These are phyloP conservation scores for Aspergillus niger DNA, from an alignment of 2,329 filamentous ascomycete species.

Conservation along the genomic window DNA sequence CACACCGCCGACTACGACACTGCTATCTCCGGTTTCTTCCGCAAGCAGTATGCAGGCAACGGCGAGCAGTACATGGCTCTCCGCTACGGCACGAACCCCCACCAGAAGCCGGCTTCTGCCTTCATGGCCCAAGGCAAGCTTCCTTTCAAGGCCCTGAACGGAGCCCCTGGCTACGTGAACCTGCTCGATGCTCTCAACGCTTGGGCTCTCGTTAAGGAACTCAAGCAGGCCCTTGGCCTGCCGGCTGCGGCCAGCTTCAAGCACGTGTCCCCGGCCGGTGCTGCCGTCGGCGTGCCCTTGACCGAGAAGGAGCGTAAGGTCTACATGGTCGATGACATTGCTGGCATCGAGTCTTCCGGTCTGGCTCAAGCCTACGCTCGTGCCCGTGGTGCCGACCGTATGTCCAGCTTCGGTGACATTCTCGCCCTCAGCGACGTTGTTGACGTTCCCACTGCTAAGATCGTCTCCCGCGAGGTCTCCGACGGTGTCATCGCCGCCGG, in stretches of 20 bases:
- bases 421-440: conserved; percentile 91
- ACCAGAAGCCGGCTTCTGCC: conserved; percentile 94
- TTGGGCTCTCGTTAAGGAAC: conserved; percentile 95
- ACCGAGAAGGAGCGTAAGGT: conserved; percentile 89
- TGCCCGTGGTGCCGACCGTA: conserved; percentile 92
- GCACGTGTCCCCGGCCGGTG: conserved; percentile 95
- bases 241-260: conserved; percentile 98
- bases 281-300: conserved; percentile 87
- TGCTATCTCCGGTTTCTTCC: conserved; percentile 95
- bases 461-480: conserved; percentile 96
- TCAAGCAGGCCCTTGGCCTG: conserved; percentile 82
- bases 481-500: conserved; percentile 93
- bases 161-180: conserved; percentile 95
- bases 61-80: conserved; percentile 81
- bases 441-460: conserved; percentile 90
- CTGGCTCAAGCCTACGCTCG: conserved; percentile 95
- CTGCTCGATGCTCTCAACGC: conserved; percentile 93
- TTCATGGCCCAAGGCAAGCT: conserved; percentile 72
- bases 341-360: conserved; percentile 78
- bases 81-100: conserved; percentile 94
- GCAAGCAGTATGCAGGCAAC: conserved; percentile 88
- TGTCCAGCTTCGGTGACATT: conserved; percentile 97
- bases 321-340: conserved; percentile 97
- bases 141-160: conserved; percentile 92
- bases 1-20: conserved; percentile 96